Base-by-base conservation (phyloP, 306 rosid genomes). In the Citrullus colocynthis region DNA sequence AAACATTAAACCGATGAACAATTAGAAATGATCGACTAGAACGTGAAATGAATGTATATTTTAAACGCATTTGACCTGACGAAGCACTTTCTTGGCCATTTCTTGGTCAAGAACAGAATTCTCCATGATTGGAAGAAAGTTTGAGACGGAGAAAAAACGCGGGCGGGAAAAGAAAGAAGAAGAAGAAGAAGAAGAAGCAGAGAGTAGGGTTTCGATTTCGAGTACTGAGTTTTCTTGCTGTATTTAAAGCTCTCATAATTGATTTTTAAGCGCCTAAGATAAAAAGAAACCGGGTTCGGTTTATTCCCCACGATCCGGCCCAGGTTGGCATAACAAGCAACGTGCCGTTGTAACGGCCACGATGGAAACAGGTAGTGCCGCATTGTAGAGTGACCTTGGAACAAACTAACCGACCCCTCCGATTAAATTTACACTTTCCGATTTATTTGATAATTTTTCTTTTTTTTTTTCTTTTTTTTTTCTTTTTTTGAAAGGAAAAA, bases 1-100 rank as follows among this genome's bases (percentile, higher is more conserved):
- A 58, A 42, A 34, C 30, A 48, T 18, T 4, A 41, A 55, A 17
- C 15, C 24, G 41, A 67, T 24, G 20, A 63, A 28, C 15, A n/a
- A 1, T 4, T 41, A 2, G 37, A 41, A 77, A 45, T 12, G 18
- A 7, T 9, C 49, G 73, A 41, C 0, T 2, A 14, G 39, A 45
- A 75, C 28, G 67, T 13, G 9, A 5, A 65, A 3, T 4, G 6
- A 17, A 17, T 64, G 57, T 16, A 14, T 5, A 74, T 17, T 52
- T 2, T 17, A 60, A 74, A 52, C 30, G 55, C 20, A 7, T 11
- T 36, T 52, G 45, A 91, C 98, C 86, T 93, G 98, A 80, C 98
- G 90, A 59, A 90, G 54, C 4, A 93, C 98, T 87, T 91, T 91
- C 87, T 91, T 86, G 1, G 88, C 44, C 2, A 96, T 85, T 49